Base-by-base conservation (phyloP, 1,284 basidiomycete species). In the Takashimella tepidaria region DNA sequence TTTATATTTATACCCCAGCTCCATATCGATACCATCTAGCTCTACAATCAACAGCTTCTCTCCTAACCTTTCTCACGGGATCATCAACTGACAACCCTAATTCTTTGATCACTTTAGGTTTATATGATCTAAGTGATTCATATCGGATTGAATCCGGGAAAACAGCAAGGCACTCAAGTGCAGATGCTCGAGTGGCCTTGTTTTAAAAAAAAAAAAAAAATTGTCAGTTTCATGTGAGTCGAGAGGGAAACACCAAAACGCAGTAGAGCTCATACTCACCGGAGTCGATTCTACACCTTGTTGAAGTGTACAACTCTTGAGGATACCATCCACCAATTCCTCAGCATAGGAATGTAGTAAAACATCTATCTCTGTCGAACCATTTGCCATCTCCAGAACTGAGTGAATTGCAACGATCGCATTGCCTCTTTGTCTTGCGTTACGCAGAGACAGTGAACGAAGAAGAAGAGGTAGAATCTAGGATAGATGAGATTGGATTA, bases 401-500 rank as follows among this genome's bases (percentile, higher is more conserved):
- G 84, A 80, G 3, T 84, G 80, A 26, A 98, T 79, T 1, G 86
- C 88, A 50, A 87, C 83, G 47, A 97, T 88, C 31, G 92, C 86
- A 71, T 87, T 86, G 2, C 81, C 79, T 19, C 89, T 83, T 54
- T 93, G 84, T 21, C 82, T 79, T 4, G 82, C 72, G 69, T 92
- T 86, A 1, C 84, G 82, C 1, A 96, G 77, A 40, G 87, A 82
- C 5, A 98, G 81, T 1, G 89, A 87, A 20, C 88, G 88, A 45
- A 98, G 79, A 1, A 99, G 81, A 16, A 98, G 79, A 0, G 95
- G 92, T 60, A 97, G 83, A 13, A 98, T 81, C 87, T 95, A 67
- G n/a, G n/a, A n/a, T n/a, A n/a, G n/a, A n/a, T n/a, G n/a, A n/a
- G n/a, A n/a, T n/a, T n/a, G n/a, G 1, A 26, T 22, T 8, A 37